Evolutionary conservation across 2,329 filamentous ascomycete species (phyloP).

Genomic region (Nothomitra cinnamomea): DNA sequence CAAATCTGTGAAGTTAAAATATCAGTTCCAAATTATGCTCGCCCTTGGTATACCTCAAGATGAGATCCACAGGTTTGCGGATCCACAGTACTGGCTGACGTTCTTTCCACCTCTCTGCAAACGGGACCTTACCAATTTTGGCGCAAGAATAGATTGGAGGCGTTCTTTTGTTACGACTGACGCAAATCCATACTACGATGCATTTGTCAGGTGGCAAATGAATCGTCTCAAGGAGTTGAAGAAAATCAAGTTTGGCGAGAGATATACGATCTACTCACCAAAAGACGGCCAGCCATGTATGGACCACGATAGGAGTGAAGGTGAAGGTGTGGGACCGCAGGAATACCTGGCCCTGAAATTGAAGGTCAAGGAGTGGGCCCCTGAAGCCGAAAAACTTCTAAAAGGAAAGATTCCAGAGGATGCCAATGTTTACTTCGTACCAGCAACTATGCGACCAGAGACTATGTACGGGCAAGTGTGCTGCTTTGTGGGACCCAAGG

Average conservation of each 20-base stretch:
- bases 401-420: constrained; percentile 62
- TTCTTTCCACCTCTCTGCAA: constrained; percentile 76
- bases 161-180: constrained; percentile 88
- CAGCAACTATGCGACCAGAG: constrained; percentile 83
- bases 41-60: constrained; percentile 72
- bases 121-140: constrained; percentile 66
- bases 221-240: constrained; percentile 72
- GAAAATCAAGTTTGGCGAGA: constrained; percentile 86
- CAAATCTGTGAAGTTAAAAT: constrained; percentile 86
- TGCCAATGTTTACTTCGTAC: constrained; percentile 73
- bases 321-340: constrained; percentile 70
- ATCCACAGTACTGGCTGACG: constrained; percentile 80
- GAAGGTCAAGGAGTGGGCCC: constrained; percentile 77
- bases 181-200: constrained; percentile 90
- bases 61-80: constrained; percentile 86
- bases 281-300: constrained; percentile 80
- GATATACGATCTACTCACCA: constrained; percentile 84
- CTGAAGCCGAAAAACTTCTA: constrained; percentile 52
- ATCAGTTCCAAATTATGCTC: constrained; percentile 90
- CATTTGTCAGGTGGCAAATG: constrained; percentile 96
- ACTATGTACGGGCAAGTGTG: constrained; percentile 98
- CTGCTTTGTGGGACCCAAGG: constrained; percentile 84
- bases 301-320: constrained; percentile 69
- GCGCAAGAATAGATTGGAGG: constrained; percentile 82
- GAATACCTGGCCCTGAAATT: constrained; percentile 90